Percentiles rank a stretch among this genome's conserved stretches.
Evolutionary conservation across 2,329 filamentous ascomycete genomes (phyloP).

Genomic region (Cytospora chrysosperma): DNA sequence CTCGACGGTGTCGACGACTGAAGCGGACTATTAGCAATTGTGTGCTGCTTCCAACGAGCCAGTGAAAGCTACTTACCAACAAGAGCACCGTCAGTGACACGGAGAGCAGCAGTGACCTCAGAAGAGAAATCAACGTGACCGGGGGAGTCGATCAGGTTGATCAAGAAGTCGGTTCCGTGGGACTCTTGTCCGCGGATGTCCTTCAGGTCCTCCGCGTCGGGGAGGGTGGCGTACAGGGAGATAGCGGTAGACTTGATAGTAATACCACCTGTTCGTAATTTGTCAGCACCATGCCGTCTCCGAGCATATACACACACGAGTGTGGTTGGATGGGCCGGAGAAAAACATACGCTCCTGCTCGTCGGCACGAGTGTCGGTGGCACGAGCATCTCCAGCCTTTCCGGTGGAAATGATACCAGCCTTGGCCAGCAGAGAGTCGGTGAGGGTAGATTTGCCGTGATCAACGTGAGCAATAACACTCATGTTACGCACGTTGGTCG

Average conservation of each 20-base stretch:
- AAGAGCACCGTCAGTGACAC: constrained; percentile 99
- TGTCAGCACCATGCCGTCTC: constrained; percentile 11
- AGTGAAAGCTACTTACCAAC: constrained; percentile 49
- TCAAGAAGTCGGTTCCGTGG: constrained; percentile 94
- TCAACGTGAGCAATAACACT: constrained; percentile 98
- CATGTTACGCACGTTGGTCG: constrained; percentile 72
- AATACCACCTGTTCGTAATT: constrained; percentile 62
- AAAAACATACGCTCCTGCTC: constrained; percentile 77
- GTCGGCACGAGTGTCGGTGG: constrained; percentile 94
- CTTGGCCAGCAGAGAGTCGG: constrained; percentile 98
- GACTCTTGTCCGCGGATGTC: constrained; percentile 88
- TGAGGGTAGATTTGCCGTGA: constrained; percentile 99
- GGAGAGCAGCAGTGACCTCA: constrained; percentile 97
- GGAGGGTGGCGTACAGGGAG: constrained; percentile 88
- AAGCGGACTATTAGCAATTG: background rate
- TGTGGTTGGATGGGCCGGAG: background rate
- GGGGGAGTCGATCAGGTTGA: constrained; percentile 99
- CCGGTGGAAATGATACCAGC: constrained; percentile 98
- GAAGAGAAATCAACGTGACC: constrained; percentile 99
- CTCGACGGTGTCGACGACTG: constrained; percentile 97
- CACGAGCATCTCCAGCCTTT: constrained; percentile 93
- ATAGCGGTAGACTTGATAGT: constrained; percentile 99
- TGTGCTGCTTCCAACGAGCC: too few relatives aligned
- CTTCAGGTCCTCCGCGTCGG: constrained; percentile 83
- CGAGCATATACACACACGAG: background rate